Base-by-base conservation (phyloP, 2,329 filamentous ascomycete genomes). In the Xylariaceae sp. region DNA sequence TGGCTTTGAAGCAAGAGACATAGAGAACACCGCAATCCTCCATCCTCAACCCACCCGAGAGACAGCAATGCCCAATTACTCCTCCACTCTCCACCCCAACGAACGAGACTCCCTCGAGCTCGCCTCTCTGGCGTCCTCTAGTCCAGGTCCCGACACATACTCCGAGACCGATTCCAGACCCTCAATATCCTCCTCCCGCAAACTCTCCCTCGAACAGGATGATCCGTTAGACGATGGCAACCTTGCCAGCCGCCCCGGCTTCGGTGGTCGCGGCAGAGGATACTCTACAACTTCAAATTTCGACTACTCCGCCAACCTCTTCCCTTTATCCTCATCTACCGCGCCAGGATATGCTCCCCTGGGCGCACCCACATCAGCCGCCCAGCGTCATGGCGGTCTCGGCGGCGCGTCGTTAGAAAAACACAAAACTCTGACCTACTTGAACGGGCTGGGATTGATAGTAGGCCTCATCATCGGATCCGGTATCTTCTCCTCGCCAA, bases 391-490 rank as follows among this genome's bases (percentile, higher is more conserved):
- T 56, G 78, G 78, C 47, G 82, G 81, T 14, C 65, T 88, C 18
- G 82, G 83, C n/a, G 88, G 87, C 55, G 87, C 82, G n/a, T 90
- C 88, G 39, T 73, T 97, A 58, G 94, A 99, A 77, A 94, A 90
- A 70, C 88, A 96, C 75, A 99, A 99, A 76, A 96, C 89, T 13
- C 74, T 99, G 71, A 97, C 94, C 28, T 97, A 93, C 67, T 69
- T 97, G 43, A 99, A 99, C 70, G 94, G 94, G 1, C 72, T 99
- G 52, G 95, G 90, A 19, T 77, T 99, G 52, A 89, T 99, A 45
- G 82, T 97, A 45, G 93, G 94, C 1, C 73, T 99, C 58, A 95
- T 97, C 61, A 97, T 99, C 66, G 94, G 94, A 3, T 95, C 90
- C 19, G 94, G 93, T 13, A 97, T 99, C 65, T 99, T 97, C 73